Evolutionary conservation across 2,329 filamentous ascomycete genomes (phyloP).

Genomic region (Colletotrichum sp.): DNA sequence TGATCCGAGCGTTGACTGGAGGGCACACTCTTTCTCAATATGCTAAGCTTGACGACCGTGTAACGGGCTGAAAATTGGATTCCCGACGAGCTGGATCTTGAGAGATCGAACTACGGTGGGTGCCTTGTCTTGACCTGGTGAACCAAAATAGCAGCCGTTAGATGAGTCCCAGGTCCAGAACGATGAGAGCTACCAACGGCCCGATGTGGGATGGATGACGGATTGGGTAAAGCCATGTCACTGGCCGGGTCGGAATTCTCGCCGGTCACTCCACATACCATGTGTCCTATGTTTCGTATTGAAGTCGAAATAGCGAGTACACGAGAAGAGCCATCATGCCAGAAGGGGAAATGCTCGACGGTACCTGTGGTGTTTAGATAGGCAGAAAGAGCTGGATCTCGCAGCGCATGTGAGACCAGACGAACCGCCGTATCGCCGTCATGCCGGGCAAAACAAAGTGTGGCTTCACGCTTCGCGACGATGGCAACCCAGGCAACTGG

Average conservation of each 20-base stretch:
- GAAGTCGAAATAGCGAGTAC: background rate
- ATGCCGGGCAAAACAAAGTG: background rate
- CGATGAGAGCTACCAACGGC: background rate
- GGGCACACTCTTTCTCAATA: too few relatives aligned
- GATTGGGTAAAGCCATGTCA: background rate
- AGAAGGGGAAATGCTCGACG: background rate
- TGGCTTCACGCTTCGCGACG: background rate
- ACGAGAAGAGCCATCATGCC: background rate
- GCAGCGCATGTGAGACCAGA: background rate
- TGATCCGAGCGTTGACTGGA: too few relatives aligned
- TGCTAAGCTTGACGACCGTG: background rate
- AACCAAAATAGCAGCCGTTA: background rate
- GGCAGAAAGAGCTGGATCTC: background rate
- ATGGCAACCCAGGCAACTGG: background rate
- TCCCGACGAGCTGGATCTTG: background rate
- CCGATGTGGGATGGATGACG: background rate
- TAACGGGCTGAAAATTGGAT: background rate
- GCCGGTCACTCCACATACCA: background rate
- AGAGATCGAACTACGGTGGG: background rate
- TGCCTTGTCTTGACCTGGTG: background rate
- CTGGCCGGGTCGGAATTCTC: background rate
- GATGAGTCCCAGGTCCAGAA: background rate
- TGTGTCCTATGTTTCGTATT: background rate
- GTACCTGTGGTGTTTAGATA: background rate
- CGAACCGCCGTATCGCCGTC: background rate